Percentiles rank a stretch among this genome's conserved stretches.
These are phyloP conservation scores for Solanum pennellii DNA, from an alignment of 257 asterid genomes.

Conservation along the genomic window DNA sequence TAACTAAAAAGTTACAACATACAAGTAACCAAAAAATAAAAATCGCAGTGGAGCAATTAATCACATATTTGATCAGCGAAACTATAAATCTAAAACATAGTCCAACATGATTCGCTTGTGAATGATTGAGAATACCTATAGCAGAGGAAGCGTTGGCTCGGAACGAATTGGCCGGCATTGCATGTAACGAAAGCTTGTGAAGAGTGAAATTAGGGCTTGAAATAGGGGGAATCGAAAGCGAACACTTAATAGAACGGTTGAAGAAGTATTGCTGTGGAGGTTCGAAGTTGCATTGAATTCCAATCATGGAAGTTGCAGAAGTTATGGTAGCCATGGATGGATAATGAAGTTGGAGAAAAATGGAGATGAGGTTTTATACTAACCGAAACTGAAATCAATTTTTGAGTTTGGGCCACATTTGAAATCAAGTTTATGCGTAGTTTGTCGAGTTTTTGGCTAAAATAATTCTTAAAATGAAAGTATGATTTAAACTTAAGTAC, in stretches of 20 bases:
- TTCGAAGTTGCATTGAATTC: background rate
- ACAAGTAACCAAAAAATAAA: background rate
- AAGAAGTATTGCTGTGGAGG: background rate
- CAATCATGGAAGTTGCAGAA: background rate
- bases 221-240: background rate
- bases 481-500: too few species aligned
- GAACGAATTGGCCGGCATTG: background rate
- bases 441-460: too few species aligned
- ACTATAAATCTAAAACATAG: background rate
- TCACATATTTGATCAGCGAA: background rate
- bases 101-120: background rate
- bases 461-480: too few species aligned
- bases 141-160: constrained; percentile 1
- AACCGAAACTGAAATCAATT: too few species aligned
- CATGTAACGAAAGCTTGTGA: background rate
- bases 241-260: background rate
- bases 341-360: background rate
- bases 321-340: background rate
- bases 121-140: background rate
- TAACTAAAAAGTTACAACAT: background rate
- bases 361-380: background rate
- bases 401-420: too few species aligned
- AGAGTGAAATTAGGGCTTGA: background rate
- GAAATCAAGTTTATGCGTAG: too few species aligned
- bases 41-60: background rate